Percentiles rank a stretch among this genome's conserved stretches.
Evolutionary conservation across 129 eudicot genomes (phyloP).

Genomic region (Artemisia argyi): DNA sequence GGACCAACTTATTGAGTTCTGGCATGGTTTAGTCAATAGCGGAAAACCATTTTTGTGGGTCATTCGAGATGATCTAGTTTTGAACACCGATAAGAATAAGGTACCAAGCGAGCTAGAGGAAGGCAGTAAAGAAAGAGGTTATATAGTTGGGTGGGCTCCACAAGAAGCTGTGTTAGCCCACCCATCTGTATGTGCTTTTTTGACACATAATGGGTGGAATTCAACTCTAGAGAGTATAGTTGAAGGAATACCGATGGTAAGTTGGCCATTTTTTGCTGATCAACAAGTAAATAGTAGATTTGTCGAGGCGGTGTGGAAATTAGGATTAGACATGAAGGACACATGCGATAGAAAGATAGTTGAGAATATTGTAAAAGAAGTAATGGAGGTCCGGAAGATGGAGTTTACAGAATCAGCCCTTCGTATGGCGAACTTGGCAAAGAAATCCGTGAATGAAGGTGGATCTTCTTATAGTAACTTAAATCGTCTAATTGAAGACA

Average conservation of each 20-base stretch:
- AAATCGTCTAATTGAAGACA: conserved; percentile 54
- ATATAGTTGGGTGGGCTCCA: conserved; percentile 45
- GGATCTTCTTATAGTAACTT: conserved; percentile 56
- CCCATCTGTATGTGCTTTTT: conserved; percentile 40
- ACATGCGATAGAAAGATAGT: conserved; percentile 40
- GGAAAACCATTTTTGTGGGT: conserved; percentile 55
- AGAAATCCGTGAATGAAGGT: conserved; percentile 34
- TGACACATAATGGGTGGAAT: conserved; percentile 61
- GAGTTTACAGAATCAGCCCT: conserved; percentile 25
- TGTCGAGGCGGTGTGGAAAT: conserved; percentile 31
- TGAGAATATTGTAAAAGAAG: conserved; percentile 38
- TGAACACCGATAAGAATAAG: conserved; percentile 9
- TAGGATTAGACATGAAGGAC: conserved; percentile 68
- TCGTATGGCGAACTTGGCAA: conserved; percentile 29
- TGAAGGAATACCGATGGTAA: conserved; percentile 39
- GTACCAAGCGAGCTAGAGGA: conserved; percentile 12
- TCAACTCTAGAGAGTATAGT: conserved; percentile 38
- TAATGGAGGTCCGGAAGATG: conserved; percentile 43
- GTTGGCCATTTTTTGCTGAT: conserved; percentile 32
- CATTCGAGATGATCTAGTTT: conserved; percentile 34
- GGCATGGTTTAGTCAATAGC: conserved; percentile 58
- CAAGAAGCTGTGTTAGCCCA: conserved; percentile 46
- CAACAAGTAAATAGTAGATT: conserved; percentile 41
- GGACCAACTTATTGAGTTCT: conserved; percentile 50
- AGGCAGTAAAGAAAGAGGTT: conserved; percentile 34